These are phyloP conservation scores for Trypanosoma avium DNA, from an alignment of 208 protist genomes.

Conservation along the genomic window DNA sequence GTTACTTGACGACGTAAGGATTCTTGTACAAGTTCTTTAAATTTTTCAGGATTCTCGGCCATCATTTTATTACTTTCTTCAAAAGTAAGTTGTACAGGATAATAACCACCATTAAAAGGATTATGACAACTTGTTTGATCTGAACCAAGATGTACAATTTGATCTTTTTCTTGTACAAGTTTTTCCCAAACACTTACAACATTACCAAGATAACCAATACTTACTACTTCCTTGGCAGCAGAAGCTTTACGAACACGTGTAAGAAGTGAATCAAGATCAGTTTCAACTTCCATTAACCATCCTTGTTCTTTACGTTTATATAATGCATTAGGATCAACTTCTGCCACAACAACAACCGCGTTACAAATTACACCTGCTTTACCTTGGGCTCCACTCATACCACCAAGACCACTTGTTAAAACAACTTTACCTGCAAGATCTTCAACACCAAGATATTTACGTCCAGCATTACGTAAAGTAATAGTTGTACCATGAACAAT, in stretches of 20 bases:
- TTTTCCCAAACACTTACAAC: slow-evolving; percentile 88
- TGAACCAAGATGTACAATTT: slow-evolving; percentile 72
- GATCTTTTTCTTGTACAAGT: slow-evolving; percentile 34
- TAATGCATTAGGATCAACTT: slow-evolving; percentile 59
- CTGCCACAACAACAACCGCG: slow-evolving; percentile 78
- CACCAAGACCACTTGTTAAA: slow-evolving; percentile 80
- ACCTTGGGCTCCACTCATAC: slow-evolving; percentile 84
- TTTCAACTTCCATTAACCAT: slow-evolving; percentile 62
- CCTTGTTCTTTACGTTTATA: slow-evolving; percentile 80
- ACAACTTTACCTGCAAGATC: slow-evolving; percentile 53
- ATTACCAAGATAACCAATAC: slow-evolving; percentile 82
- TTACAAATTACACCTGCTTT: slow-evolving; percentile 84
- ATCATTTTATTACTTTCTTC: slow-evolving; percentile 86
- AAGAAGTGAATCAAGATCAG: slow-evolving; percentile 43
- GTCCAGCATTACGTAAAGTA: slow-evolving; percentile 82
- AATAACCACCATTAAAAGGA: slow-evolving; percentile 89
- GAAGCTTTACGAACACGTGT: slow-evolving; percentile 42
- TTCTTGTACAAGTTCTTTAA: slow-evolving; percentile 81
- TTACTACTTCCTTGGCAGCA: slow-evolving; percentile 42
- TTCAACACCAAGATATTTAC: slow-evolving; percentile 73
- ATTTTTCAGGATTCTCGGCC: slow-evolving; percentile 57
- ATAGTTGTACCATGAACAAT: slow-evolving; percentile 92
- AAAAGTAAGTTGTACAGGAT: slow-evolving; percentile 77
- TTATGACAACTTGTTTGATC: slow-evolving; percentile 93
- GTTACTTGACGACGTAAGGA: slow-evolving; percentile 57